These are phyloP conservation scores for Naematelia encephala DNA, from an alignment of 768 basidiomycete species.

Conservation along the genomic window DNA sequence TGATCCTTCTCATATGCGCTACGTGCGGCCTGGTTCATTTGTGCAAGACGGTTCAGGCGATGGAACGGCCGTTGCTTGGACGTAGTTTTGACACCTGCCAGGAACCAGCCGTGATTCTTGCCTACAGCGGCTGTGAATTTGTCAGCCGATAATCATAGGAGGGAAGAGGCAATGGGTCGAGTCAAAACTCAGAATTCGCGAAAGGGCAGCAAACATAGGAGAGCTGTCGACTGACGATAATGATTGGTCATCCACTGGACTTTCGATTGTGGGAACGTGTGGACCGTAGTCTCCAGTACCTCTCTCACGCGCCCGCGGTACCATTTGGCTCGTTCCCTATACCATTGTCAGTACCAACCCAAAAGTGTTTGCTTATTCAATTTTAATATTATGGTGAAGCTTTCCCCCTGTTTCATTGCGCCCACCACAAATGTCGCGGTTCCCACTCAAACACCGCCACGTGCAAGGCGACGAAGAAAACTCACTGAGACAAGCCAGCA, in stretches of 20 bases:
- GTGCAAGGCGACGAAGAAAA: background rate
- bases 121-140: conserved; percentile 8
- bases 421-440: background rate
- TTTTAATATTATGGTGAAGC: too few species aligned
- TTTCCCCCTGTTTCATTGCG: background rate
- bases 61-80: conserved; percentile 13
- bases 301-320: conserved; percentile 17
- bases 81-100: conserved; percentile 9
- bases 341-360: background rate
- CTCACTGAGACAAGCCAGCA: conserved; percentile 15
- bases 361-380: too few species aligned
- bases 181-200: too few species aligned
- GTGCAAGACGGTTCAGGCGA: conserved; percentile 15
- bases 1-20: conserved; percentile 9
- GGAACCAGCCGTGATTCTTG: conserved; percentile 23
- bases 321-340: conserved; percentile 22
- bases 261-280: conserved; percentile 14
- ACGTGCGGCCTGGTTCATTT: conserved; percentile 15
- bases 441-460: background rate
- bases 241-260: conserved; percentile 26
- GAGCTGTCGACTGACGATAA: conserved; percentile 17
- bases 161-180: too few species aligned
- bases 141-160: too few species aligned
- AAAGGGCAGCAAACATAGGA: background rate
- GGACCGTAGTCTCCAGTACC: conserved; percentile 4